Evolutionary conservation across 2,329 filamentous ascomycete genomes (phyloP), one percentile per base, ranked within the genome.

Genomic region (Botrytis hyacinthi): DNA sequence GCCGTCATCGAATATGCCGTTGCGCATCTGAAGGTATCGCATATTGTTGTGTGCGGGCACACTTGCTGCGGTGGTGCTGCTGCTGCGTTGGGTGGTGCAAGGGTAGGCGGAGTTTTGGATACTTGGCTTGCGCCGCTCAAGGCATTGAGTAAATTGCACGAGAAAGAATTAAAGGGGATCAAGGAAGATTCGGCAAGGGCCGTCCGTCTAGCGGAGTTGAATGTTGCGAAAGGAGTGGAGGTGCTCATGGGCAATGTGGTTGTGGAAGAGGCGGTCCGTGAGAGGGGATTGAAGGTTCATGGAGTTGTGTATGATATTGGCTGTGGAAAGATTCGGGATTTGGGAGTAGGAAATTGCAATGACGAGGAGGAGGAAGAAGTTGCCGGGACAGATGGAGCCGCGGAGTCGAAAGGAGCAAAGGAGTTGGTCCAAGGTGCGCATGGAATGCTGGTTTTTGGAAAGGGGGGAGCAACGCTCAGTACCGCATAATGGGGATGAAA

Each of bases 1-100:
- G 88, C 90, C 72, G 93, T 95, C 63, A 91, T 97, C 80, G 91
- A 95, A 80, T 97, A 91, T 81, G 92, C 93, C 61, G 92, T 97
- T 74, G 85, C 84, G 73, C 86, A 92, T 80, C 85, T 97, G 51
- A 89, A 91, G 78, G 91, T 93, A 78, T 87, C 90, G 81, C 90
- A 93, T 82, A 87, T 93, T 70, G 86, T 93, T 72, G 86, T 93
- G 18, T 92, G 90, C 82, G 91, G 91, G 1, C 91, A 93, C 84
- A 88, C 90, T 67, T 83, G 83, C 72, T 93, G 91, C 81, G 90
- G 90, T 51, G 91, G 90, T n/a, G 89, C 90, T 65, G 86, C 85
- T 22, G 90, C 89, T 0, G 87, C 90, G 5, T 83, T 89, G 12
- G 77, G 80, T 59, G 84, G 87, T 76, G 77, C 73, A 4, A 83